These are phyloP conservation scores for Phytopythium chamaehyphon DNA, from an alignment of 352 stramenopile genomes.

Conservation along the genomic window DNA sequence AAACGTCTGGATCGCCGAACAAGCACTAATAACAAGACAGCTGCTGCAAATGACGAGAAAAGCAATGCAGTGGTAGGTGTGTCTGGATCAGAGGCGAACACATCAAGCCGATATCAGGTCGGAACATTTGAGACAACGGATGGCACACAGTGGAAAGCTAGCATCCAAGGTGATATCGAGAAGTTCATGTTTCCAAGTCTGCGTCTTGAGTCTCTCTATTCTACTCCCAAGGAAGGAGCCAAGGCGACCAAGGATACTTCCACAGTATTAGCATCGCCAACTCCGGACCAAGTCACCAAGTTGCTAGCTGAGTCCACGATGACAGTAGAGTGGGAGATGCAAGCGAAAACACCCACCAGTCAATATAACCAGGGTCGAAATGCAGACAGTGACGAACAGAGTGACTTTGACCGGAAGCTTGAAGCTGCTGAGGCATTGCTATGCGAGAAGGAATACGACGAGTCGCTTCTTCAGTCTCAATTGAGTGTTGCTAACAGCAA, in stretches of 20 bases:
- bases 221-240: too few species aligned
- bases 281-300: slow-evolving; percentile 26
- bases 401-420: slow-evolving; percentile 55
- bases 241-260: not conserved
- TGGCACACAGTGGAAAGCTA: slow-evolving; percentile 47
- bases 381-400: slow-evolving; percentile 24
- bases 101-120: slow-evolving; percentile 18
- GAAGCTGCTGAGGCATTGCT: slow-evolving; percentile 52
- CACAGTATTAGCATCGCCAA: slow-evolving; percentile 16
- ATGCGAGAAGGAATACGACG: slow-evolving; percentile 31
- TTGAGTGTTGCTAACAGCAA: not conserved
- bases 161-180: slow-evolving; percentile 54
- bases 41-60: not conserved
- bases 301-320: slow-evolving; percentile 24
- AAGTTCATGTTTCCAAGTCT: slow-evolving; percentile 78
- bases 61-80: not conserved
- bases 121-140: slow-evolving; percentile 52
- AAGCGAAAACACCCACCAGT: slow-evolving; percentile 30
- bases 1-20: not conserved
- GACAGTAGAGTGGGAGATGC: slow-evolving; percentile 50
- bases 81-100: not conserved
- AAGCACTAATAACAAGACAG: not conserved
- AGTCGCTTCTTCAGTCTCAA: slow-evolving; percentile 7
- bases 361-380: slow-evolving; percentile 13
- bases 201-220: slow-evolving; percentile 45